A percentile compares a stretch with the other conserved stretches of the same genome.
Evolutionary conservation across 768 basidiomycete species (phyloP).

Genomic region (Boletus pseudo-olivaceus): DNA sequence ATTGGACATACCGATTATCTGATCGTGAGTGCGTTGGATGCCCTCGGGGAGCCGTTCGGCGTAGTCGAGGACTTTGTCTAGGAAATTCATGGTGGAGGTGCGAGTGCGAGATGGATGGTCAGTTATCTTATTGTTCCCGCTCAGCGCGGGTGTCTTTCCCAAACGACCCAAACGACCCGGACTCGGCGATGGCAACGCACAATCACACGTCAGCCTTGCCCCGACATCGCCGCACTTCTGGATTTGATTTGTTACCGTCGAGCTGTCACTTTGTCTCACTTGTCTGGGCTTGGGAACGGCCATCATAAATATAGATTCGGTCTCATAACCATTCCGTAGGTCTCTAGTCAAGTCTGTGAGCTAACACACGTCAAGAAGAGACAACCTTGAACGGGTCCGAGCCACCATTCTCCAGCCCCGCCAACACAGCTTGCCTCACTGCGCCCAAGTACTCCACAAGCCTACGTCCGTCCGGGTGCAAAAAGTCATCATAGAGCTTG

Average conservation of each 20-base stretch:
- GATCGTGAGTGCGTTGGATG: constrained; percentile 34
- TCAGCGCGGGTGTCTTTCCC: not conserved
- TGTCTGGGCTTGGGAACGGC: not conserved
- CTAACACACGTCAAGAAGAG: constrained; percentile 14
- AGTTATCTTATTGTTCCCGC: not conserved
- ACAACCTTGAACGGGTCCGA: constrained; percentile 68
- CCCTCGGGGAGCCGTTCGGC: constrained; percentile 39
- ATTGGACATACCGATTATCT: constrained; percentile 33
- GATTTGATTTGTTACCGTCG: not conserved
- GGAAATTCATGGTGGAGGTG: constrained; percentile 36
- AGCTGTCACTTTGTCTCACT: not conserved
- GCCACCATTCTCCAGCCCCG: constrained; percentile 67
- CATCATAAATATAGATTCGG: not conserved
- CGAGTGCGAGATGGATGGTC: not conserved
- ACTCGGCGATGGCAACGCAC: too few species aligned
- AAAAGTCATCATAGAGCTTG: constrained; percentile 82
- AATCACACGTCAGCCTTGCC: constrained; percentile 4
- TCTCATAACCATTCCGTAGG: not conserved
- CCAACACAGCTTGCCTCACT: constrained; percentile 69
- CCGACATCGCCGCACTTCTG: not conserved
- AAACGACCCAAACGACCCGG: too few species aligned
- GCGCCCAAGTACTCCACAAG: constrained; percentile 72
- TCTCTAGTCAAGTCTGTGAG: constrained; percentile 1
- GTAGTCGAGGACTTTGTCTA: constrained; percentile 35
- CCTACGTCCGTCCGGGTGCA: constrained; percentile 51